A percentile compares a stretch with the other conserved stretches of the same genome.
phyloP scores from a whole-genome alignment of 345 rosid species.

The Rhizophora mangle region DNA sequence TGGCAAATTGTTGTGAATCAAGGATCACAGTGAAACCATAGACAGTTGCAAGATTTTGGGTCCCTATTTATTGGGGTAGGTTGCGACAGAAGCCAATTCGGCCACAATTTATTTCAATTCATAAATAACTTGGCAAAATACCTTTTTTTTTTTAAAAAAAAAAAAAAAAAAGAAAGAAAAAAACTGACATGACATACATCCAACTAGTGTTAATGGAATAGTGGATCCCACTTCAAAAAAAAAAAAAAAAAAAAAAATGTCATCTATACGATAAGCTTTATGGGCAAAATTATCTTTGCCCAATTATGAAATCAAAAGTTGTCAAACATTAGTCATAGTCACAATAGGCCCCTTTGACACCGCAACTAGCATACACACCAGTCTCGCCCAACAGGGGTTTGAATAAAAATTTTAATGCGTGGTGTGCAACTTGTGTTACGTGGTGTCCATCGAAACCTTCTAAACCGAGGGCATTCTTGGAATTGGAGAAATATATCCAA shows the following conservation, averaged over 20 bases:
- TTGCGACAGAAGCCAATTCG: slow-evolving; percentile 43
- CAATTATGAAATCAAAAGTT: slow-evolving; percentile 23
- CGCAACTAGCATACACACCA: slow-evolving; percentile 14
- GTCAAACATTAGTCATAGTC: slow-evolving; percentile 26
- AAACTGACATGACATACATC: slow-evolving; percentile 35
- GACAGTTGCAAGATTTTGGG: slow-evolving; percentile 7
- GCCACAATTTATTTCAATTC: slow-evolving; percentile 52
- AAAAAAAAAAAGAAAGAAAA: too few species aligned
- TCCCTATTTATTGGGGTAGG: slow-evolving; percentile 42
- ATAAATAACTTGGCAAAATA: slow-evolving; percentile 46
- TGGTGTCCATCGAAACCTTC: background rate
- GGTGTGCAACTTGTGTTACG: too few species aligned
- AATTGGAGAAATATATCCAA: background rate
- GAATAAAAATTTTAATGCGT: slow-evolving; percentile 1
- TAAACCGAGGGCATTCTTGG: background rate
- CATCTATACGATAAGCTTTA: background rate
- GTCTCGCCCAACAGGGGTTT: slow-evolving; percentile 11
- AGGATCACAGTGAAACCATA: background rate
- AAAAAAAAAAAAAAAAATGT: background rate
- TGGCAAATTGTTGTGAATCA: background rate
- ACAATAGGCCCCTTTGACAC: slow-evolving; percentile 17
- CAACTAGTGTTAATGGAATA: slow-evolving; percentile 47
- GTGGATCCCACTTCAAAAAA: slow-evolving; percentile 41
- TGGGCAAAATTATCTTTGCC: slow-evolving; percentile 12
- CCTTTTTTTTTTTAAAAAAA: slow-evolving; percentile 22